These are phyloP conservation scores for Gardenia jasminoides DNA, from an alignment of 257 asterid genomes.

Conservation along the genomic window DNA sequence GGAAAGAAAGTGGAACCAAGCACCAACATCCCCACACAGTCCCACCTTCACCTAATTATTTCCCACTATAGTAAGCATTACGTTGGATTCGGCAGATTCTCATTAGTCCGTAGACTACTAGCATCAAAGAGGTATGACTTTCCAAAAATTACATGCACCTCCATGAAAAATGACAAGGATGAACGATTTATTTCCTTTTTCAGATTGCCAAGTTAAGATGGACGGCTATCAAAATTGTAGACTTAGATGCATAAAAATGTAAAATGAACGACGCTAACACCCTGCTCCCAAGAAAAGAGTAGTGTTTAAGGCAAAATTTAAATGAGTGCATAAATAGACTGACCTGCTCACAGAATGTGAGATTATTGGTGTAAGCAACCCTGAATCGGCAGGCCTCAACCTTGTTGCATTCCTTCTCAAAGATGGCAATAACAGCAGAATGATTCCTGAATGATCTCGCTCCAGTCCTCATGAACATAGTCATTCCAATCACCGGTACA, in stretches of 20 bases:
- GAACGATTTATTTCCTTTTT: too few relatives aligned
- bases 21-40: neutral
- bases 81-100: neutral
- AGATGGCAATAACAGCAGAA: slow-evolving; percentile 44
- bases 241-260: neutral
- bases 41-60: neutral
- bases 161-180: too few relatives aligned
- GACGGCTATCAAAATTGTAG: neutral
- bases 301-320: neutral
- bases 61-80: neutral
- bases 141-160: too few relatives aligned
- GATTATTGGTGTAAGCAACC: slow-evolving; percentile 59
- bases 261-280: too few relatives aligned
- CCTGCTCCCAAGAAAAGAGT: neutral
- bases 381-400: slow-evolving; percentile 54
- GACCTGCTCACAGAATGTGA: slow-evolving; percentile 70
- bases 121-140: too few relatives aligned
- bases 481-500: slow-evolving; percentile 49
- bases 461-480: slow-evolving; percentile 62
- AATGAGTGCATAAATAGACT: neutral
- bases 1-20: too few relatives aligned
- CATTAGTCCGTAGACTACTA: neutral
- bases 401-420: slow-evolving; percentile 47
- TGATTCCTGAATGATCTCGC: slow-evolving; percentile 60
- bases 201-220: too few relatives aligned